Percentiles rank a stretch among this genome's conserved stretches.
These are phyloP conservation scores for Cadophora sp. DNA, from an alignment of 2,329 filamentous ascomycete genomes.

Conservation along the genomic window DNA sequence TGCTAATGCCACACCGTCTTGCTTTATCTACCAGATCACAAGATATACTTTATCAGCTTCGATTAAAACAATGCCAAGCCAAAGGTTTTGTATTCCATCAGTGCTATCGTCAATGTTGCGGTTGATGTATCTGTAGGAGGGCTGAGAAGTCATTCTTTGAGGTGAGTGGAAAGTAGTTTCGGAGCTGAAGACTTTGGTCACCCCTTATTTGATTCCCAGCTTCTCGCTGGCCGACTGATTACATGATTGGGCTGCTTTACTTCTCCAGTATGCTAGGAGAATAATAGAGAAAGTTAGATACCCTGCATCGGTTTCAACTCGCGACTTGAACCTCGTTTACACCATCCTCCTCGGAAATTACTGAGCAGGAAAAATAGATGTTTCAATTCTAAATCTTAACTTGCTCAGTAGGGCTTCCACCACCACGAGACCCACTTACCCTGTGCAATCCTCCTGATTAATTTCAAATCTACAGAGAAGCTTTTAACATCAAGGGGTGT, in stretches of 20 bases:
- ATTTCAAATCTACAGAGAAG: not conserved
- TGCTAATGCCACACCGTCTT: no score
- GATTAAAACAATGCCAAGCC: no score
- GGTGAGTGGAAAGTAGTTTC: not conserved
- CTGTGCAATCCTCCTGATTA: not conserved
- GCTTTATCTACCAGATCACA: no score
- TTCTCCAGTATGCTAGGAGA: not conserved
- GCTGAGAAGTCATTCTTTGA: not conserved
- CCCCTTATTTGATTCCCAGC: not conserved
- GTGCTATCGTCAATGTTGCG: no score
- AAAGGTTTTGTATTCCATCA: no score
- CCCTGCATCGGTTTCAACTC: not conserved
- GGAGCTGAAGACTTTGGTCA: not conserved
- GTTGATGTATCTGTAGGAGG: no score
- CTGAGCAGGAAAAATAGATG: no score
- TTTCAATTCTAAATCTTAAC: not conserved
- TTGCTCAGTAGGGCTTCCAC: not conserved
- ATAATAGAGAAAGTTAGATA: not conserved
- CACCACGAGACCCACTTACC: no score
- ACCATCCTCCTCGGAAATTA: not conserved
- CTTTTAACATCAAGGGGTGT: not conserved
- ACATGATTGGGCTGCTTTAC: not conserved
- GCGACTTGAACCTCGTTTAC: not conserved
- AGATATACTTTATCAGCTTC: no score
- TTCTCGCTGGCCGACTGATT: not conserved